Evolutionary conservation across 352 stramenopile species (phyloP).

Genomic region (Globisporangium cederbergense): DNA sequence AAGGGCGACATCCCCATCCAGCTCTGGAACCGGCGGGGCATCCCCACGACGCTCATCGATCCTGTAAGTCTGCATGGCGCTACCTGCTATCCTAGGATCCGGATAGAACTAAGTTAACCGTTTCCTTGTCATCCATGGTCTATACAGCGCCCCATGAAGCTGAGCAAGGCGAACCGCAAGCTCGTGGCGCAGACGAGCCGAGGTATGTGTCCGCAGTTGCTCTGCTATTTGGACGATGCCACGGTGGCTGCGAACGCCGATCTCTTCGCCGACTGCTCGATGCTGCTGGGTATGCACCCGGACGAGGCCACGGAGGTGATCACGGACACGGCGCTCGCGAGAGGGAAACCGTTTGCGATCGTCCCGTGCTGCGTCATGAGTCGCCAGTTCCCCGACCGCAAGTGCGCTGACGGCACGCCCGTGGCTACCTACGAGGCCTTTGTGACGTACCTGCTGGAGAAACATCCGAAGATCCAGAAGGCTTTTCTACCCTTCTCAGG

Average conservation of each 20-base stretch:
- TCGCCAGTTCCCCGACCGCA: constrained; percentile 83
- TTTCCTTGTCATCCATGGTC: not conserved
- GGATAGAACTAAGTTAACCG: not conserved
- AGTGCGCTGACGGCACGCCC: constrained; percentile 45
- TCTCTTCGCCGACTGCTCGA: constrained; percentile 75
- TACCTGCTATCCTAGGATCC: not conserved
- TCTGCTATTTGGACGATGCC: constrained; percentile 55
- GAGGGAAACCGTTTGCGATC: constrained; percentile 92
- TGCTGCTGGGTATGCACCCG: constrained; percentile 93
- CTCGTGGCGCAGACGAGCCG: constrained; percentile 45
- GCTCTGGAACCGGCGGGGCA: constrained; percentile 73
- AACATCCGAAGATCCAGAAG: constrained; percentile 58
- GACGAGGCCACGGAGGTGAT: constrained; percentile 96
- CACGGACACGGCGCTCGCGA: constrained; percentile 87
- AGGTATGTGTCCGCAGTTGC: constrained; percentile 50
- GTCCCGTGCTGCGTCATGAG: constrained; percentile 97
- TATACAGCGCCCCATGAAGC: constrained; percentile 72
- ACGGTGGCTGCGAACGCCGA: constrained; percentile 39
- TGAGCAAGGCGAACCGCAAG: constrained; percentile 70
- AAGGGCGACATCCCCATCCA: constrained; percentile 87
- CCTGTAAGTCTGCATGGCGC: constrained; percentile 37
- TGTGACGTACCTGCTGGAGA: constrained; percentile 77
- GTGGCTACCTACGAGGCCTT: constrained; percentile 85
- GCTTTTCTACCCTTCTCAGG: constrained; percentile 78
- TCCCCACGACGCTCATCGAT: constrained; percentile 82